Evolutionary conservation across 345 rosid genomes (phyloP).

Genomic region (Anacardium occidentale): DNA sequence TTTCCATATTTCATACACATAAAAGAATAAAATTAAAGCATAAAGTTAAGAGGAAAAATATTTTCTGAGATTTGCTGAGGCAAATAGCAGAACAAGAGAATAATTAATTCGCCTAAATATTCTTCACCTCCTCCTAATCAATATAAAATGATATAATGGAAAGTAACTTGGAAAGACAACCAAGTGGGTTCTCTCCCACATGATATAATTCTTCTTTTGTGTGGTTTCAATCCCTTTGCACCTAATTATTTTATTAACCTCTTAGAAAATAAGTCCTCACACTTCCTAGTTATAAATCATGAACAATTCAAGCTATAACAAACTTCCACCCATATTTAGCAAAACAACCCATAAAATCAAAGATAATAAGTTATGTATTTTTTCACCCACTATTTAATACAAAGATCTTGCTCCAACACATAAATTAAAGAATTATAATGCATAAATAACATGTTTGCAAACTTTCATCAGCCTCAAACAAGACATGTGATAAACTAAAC

Average conservation of each 20-base stretch:
- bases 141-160: too few species aligned
- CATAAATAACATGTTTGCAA: not conserved
- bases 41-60: too few species aligned
- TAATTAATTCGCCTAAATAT: too few species aligned
- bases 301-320: not conserved
- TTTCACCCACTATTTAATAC: not conserved
- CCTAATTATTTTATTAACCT: not conserved
- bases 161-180: not conserved
- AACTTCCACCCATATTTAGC: not conserved
- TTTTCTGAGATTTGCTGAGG: too few species aligned
- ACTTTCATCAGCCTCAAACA: not conserved
- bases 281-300: not conserved
- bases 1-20: too few species aligned
- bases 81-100: too few species aligned
- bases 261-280: not conserved
- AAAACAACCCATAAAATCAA: not conserved
- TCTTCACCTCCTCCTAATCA: too few species aligned
- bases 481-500: not conserved
- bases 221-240: not conserved
- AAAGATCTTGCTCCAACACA: not conserved
- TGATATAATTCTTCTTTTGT: not conserved
- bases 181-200: not conserved
- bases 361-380: not conserved
- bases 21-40: too few species aligned
- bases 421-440: not conserved